Evolutionary conservation across 495 filamentous ascomycete species (phyloP).

Genomic region (Xylaria grammica): DNA sequence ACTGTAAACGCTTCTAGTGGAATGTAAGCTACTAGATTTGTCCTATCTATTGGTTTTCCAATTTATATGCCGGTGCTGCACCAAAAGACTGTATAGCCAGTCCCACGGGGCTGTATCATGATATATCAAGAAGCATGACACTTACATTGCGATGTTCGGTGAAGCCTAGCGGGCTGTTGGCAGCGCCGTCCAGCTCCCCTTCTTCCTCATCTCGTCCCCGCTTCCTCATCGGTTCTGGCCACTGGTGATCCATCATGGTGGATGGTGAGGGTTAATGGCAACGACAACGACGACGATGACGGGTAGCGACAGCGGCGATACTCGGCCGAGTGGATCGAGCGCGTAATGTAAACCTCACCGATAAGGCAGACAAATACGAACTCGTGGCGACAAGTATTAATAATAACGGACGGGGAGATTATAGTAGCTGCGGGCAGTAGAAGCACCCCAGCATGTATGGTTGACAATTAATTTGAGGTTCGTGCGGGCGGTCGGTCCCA

Average conservation of each 20-base stretch:
- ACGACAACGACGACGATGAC: neutral
- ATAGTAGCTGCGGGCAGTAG: neutral
- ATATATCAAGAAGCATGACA: constrained; percentile 11
- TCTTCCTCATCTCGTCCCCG: constrained; percentile 34
- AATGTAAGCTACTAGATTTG: constrained; percentile 2
- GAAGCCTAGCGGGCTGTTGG: constrained; percentile 43
- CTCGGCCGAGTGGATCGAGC: too few species aligned
- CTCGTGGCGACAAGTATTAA: constrained; percentile 4
- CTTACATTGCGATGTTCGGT: constrained; percentile 56
- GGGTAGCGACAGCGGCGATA: too few species aligned
- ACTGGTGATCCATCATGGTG: constrained; percentile 31
- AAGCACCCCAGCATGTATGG: neutral
- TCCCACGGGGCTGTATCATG: neutral
- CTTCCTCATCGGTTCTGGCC: constrained; percentile 34
- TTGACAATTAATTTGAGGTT: neutral
- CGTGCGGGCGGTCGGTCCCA: neutral
- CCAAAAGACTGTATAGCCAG: neutral
- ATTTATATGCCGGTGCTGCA: neutral
- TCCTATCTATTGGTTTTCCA: neutral
- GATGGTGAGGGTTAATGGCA: too few species aligned
- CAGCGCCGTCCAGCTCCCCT: constrained; percentile 16
- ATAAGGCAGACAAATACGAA: neutral
- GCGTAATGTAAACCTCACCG: neutral
- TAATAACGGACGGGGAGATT: neutral
- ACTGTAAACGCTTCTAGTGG: constrained; percentile 53